phyloP scores from a whole-genome alignment of 2,329 filamentous ascomycete species.

The Botryotinia globosa region DNA sequence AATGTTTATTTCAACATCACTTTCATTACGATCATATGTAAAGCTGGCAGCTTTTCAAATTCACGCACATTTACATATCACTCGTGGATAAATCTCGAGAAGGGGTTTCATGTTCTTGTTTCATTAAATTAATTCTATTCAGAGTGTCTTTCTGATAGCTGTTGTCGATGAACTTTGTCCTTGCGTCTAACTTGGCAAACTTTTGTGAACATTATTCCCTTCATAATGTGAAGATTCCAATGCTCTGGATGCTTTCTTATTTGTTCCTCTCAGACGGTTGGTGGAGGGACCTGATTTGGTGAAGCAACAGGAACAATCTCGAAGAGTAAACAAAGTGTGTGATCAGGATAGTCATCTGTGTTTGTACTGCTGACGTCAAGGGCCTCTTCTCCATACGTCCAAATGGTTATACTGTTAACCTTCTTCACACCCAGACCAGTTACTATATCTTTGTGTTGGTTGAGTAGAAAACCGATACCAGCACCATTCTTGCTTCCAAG shows the following conservation, averaged over 20 bases:
- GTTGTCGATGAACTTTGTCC: background rate
- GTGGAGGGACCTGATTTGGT: background rate
- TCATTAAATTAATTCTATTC: background rate
- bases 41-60: background rate
- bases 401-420: background rate
- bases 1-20: background rate
- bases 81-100: background rate
- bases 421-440: background rate
- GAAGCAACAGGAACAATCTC: background rate
- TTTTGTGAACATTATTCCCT: background rate
- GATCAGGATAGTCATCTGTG: background rate
- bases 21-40: background rate
- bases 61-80: background rate
- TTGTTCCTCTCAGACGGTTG: background rate
- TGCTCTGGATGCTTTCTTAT: background rate
- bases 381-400: background rate
- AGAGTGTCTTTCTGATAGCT: background rate
- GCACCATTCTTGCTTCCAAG: conserved; percentile 10
- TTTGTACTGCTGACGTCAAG: background rate
- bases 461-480: background rate
- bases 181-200: background rate
- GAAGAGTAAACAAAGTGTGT: background rate
- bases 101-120: background rate
- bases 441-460: background rate
- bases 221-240: background rate